phyloP scores from a whole-genome alignment of 352 stramenopile species.

The Hyaloperonospora arabidopsidis region DNA sequence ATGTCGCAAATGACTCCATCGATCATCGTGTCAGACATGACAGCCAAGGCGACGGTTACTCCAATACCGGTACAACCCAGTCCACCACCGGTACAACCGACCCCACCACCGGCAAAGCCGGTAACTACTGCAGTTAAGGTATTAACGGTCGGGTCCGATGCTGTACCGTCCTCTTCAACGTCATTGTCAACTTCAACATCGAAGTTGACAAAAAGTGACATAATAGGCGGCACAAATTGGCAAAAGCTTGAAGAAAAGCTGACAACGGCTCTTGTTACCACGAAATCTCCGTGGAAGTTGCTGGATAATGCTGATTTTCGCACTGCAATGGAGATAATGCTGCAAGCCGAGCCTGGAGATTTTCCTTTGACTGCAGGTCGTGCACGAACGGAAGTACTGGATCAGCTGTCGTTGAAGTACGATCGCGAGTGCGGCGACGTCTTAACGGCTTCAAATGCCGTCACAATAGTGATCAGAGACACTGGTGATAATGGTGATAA shows the following conservation, averaged over 20 bases:
- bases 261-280: constrained; percentile 24
- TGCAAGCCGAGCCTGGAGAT: constrained; percentile 3
- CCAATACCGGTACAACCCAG: constrained; percentile 1
- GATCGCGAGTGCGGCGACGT: constrained; percentile 17
- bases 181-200: not conserved
- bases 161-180: not conserved
- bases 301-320: constrained; percentile 28
- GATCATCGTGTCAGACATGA: not conserved
- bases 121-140: too few relatives aligned
- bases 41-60: not conserved
- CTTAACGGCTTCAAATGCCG: constrained; percentile 12
- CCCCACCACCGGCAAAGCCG: too few relatives aligned
- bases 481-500: constrained; percentile 1
- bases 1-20: constrained; percentile 1
- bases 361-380: constrained; percentile 26
- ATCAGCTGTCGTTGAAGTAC: constrained; percentile 20
- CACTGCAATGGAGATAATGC: constrained; percentile 20
- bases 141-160: too few relatives aligned
- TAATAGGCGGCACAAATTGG: constrained; percentile 6
- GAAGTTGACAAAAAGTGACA: not conserved
- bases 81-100: not conserved
- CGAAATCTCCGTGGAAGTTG: constrained; percentile 19
- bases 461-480: constrained; percentile 16
- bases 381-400: constrained; percentile 22
- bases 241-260: constrained; percentile 26